Base-by-base conservation (phyloP, 345 rosid genomes). In the Brassica rapa region DNA sequence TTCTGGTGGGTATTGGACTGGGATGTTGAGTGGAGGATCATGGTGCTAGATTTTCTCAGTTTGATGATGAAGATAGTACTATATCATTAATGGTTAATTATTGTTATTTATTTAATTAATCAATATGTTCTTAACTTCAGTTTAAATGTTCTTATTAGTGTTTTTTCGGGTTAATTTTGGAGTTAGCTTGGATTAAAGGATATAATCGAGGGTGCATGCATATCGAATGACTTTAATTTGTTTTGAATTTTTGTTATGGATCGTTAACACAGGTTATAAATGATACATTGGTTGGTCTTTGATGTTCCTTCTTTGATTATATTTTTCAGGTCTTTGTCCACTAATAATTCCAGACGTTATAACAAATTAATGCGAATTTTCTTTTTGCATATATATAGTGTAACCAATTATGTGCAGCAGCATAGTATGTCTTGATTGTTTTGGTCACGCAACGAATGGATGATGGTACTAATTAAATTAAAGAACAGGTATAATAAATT, bases 11-110 rank as follows among this genome's bases (percentile, higher is more conserved):
- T 94, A 88, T 78, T 94, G 98, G 98, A 88, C 90, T 83, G 97
- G 97, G 68, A 90, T 91, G 91, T 81, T 94, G 78, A 94, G 91
- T 70, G 98, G 98, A 68, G 96, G 98, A 84, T 88, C 98, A 82
- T 94, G 97, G 98, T 90, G 87, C 87, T 83, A 70, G 65, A 61
- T 53, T 19, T 76, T 57, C 77, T 33, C 32, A 21, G 73, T 80
- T 64, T 73, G 79, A 62, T 74, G 68, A 33, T 46, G 62, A 60
- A 72, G 69, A 82, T 60, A 74, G 72, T 66, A 66, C 77, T 72
- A 63, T 72, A 63, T 63, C 43, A 68, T 29, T 62, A 73, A 29
- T 61, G 81, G 74, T 74, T 74, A 71, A 76, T 76, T 71, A 81
- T 65, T 61, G 63, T 29, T 70, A 74, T 39, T 80, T 75, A 75